phyloP scores from a whole-genome alignment of 306 rosid species.

The Alnus glutinosa region DNA sequence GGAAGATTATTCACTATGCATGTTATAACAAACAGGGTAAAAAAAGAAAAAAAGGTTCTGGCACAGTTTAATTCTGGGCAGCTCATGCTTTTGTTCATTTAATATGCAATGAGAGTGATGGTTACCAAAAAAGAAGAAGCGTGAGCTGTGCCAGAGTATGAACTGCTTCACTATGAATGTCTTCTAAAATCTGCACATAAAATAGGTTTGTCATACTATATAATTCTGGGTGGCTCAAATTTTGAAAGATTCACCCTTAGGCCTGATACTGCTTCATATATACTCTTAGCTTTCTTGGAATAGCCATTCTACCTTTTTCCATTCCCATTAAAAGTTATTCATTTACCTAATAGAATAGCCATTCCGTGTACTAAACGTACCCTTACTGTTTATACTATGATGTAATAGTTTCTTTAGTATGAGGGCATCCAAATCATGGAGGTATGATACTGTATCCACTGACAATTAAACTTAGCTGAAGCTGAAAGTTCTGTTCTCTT shows the following conservation, averaged over 20 bases:
- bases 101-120: neutral
- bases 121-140: neutral
- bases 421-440: neutral
- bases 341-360: no score
- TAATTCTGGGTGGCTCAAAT: neutral
- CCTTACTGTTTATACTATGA: no score
- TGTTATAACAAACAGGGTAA: neutral
- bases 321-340: no score
- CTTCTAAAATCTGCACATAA: neutral
- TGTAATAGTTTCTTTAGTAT: neutral
- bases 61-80: neutral
- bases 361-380: no score
- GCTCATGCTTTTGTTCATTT: neutral
- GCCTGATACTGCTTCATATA: neutral
- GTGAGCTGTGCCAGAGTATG: no score
- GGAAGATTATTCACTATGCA: neutral
- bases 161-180: no score
- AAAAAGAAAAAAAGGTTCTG: neutral
- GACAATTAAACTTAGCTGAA: neutral
- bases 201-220: neutral
- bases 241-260: constrained; percentile 1
- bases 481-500: neutral
- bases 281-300: no score
- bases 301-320: no score
- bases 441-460: neutral